Evolutionary conservation across 1,284 basidiomycete species (phyloP), one percentile per base, ranked within the genome.

Genomic region (Acaromyces ingoldii): DNA sequence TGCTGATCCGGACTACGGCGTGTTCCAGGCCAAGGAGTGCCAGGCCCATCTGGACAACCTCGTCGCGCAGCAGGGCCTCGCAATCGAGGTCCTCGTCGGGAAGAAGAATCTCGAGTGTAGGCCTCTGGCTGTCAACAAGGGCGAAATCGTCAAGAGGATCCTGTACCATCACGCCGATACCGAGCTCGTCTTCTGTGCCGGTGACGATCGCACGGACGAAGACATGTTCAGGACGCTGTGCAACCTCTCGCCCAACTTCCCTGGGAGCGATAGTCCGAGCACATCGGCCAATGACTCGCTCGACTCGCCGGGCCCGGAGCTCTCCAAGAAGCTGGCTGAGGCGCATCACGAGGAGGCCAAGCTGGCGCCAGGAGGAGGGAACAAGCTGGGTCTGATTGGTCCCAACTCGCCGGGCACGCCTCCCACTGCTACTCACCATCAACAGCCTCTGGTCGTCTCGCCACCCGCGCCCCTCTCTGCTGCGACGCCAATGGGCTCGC

Each of bases 101-200:
- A 97, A 97, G 81, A 97, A 96, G 84, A 97, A 96, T 77, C 81
- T 98, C 48, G 93, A 98, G 79, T 92, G 96, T 22, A 85, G 93
- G 53, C 93, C 92, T 31, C 81, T 88, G 51, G 91, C 91, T 0
- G 84, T 96, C 67, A 97, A 96, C 82, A 96, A 98, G 83, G 93
- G 93, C 53, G 93, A 97, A 80, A 97, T 97, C 69, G 91, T 96
- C 65, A 91, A 91, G 80, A 81, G 91, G 41, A 85, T 97, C 53
- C 75, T 96, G 55, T 96, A 92, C 81, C 80, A 85, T 73, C 86
- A 96, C 79, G 86, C 91, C 1, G 90, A 95, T 61, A 86, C 88
- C 42, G 89, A 95, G 76, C 93, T 96, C 75, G 82, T 96, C 71
- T 92, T 97, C 79, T 97, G 93, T 76, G 92, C 90, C 0, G 93